Base-by-base conservation (phyloP, 805 yeast genomes). In the Teunomyces cretensis region DNA sequence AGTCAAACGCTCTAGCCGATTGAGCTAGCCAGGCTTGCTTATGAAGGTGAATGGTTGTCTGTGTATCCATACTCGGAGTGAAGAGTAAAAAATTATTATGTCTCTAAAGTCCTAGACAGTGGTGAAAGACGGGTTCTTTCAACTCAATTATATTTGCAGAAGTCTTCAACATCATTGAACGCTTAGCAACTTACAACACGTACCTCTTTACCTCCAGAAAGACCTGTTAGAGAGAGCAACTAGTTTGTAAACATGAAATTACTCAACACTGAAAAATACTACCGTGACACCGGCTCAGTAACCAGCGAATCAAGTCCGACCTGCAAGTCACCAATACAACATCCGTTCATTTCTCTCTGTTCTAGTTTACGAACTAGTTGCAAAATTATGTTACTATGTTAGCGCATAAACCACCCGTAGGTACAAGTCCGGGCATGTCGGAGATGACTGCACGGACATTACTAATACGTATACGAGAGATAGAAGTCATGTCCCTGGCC, bases 1-100 rank as follows among this genome's bases (percentile, higher is more conserved):
- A 40, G 43, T 40, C 43, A 40, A 30, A 40, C 43, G 43, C 43
- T 40, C 43, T 40, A 40, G 37, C 43, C 37, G 38, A 40, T 40
- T 40, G 43, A 40, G 43, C 43, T 40, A 40, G 37, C 43, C 43
- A 40, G 43, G 43, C 43, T 35, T 35, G 28, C 38, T 35, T 35
- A 6, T n/a, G 13, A 4, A 19, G 16, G 12, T 7, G 1, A 8
- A 5, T n/a, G 1, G 7, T 12, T n/a, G 16, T 12, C 12, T 35
- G 11, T 16, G 36, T n/a, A 16, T 6, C 15, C 14, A 13, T 33
- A 22, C 12, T 33, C 17, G 14, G 35, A 15, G 15, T 7, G 32
- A 8, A 22, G 6, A 26, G 28, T 26, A 26, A 9, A 26, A 26
- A 26, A n/a, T n/a, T 19, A 19, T 19, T 19, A 4, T 19, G 22